Evolutionary conservation across 2,329 filamentous ascomycete genomes (phyloP).

Genomic region (Colletotrichum navitas): DNA sequence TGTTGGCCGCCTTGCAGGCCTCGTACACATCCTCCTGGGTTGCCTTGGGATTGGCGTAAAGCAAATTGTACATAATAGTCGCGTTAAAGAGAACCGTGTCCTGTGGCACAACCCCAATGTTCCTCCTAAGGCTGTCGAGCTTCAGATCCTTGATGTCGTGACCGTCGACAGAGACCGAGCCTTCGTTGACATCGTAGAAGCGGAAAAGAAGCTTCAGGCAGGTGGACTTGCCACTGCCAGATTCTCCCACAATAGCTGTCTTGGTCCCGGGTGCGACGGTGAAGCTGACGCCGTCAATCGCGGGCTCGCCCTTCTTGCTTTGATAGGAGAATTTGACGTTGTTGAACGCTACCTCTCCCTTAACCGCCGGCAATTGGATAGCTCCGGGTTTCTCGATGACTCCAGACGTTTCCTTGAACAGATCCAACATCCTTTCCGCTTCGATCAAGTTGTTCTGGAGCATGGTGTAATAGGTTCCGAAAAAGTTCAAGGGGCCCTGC

Average conservation of each 20-base stretch:
- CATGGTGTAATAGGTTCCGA: conserved; percentile 63
- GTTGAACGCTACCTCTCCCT: conserved; percentile 57
- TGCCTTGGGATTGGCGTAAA: conserved; percentile 63
- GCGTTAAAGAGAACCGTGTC: conserved; percentile 65
- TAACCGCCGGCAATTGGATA: conserved; percentile 47
- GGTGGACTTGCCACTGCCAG: conserved; percentile 63
- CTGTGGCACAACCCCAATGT: conserved; percentile 61
- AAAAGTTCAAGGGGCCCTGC: conserved; percentile 72
- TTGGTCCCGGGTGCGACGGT: conserved; percentile 58
- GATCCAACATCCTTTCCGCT: conserved; percentile 59
- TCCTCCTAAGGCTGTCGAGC: conserved; percentile 54
- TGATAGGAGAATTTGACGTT: conserved; percentile 60
- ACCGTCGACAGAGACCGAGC: conserved; percentile 61
- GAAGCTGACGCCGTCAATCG: conserved; percentile 57
- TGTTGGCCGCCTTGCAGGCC: conserved; percentile 66
- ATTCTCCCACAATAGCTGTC: conserved; percentile 61
- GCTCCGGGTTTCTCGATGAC: conserved; percentile 58
- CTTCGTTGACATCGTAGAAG: conserved; percentile 62
- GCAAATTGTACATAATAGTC: conserved; percentile 67
- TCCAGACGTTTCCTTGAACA: conserved; percentile 60
- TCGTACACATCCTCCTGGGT: conserved; percentile 63
- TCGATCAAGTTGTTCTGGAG: conserved; percentile 61
- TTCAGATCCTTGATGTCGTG: conserved; percentile 59
- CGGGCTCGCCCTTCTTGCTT: conserved; percentile 51
- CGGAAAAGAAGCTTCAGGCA: conserved; percentile 63